These are phyloP conservation scores for Arxiozyma slooffiae DNA, from an alignment of 1,139 yeast genomes.

Conservation along the genomic window DNA sequence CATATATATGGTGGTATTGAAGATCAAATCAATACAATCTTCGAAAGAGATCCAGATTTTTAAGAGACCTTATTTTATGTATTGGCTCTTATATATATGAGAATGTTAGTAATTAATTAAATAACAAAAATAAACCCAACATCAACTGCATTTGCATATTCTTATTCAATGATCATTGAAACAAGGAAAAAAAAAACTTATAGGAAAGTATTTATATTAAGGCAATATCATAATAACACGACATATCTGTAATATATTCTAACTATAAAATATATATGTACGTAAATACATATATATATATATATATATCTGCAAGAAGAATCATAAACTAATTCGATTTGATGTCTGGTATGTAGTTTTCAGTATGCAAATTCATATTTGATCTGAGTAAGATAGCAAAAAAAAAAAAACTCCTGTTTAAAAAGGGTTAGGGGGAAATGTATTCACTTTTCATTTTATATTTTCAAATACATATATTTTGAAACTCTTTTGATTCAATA, in stretches of 20 bases:
- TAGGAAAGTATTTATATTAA: neutral
- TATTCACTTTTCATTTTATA: neutral
- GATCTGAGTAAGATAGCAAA: too few relatives aligned
- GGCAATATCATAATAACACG: neutral
- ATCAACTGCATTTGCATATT: neutral
- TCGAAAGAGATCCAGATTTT: slow-evolving; percentile 1
- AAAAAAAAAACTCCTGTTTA: too few relatives aligned
- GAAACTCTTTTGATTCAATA: neutral
- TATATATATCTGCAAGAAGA: neutral
- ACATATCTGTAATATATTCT: neutral
- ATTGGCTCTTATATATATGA: neutral
- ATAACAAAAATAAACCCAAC: neutral
- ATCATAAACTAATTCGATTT: neutral
- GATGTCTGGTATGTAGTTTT: too few relatives aligned
- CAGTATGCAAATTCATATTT: neutral
- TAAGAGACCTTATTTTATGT: neutral
- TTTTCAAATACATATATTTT: neutral
- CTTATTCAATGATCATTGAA: neutral
- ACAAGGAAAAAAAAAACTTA: neutral
- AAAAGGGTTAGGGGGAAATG: too few relatives aligned
- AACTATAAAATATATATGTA: neutral
- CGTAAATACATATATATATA: neutral
- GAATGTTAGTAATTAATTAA: neutral
- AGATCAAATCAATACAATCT: neutral
- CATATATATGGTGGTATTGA: slow-evolving; percentile 6